phyloP scores from a whole-genome alignment of 2,329 filamentous ascomycete genomes.

The Ceratocystis huliohia region DNA sequence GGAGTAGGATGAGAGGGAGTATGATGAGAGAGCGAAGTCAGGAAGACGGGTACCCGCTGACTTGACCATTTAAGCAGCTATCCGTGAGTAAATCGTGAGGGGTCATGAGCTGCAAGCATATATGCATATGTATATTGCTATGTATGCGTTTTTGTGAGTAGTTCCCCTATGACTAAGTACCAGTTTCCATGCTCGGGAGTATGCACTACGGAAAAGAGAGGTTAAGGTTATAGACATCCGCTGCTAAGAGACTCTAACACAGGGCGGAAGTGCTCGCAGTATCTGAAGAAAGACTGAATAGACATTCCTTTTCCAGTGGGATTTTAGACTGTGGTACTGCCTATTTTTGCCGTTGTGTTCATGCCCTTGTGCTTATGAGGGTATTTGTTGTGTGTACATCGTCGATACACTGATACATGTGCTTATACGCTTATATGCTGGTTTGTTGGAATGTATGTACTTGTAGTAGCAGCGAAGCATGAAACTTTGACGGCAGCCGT shows the following conservation, averaged over 20 bases:
- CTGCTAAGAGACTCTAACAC: neutral
- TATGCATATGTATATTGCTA: neutral
- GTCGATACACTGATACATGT: neutral
- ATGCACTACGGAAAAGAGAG: no score
- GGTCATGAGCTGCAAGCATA: neutral
- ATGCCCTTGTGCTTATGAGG: neutral
- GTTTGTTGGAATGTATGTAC: no score
- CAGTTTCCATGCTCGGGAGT: no score
- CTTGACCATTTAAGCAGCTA: conserved; percentile 1
- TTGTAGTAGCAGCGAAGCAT: neutral
- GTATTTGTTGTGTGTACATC: no score
- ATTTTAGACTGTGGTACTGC: neutral
- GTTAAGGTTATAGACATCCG: neutral
- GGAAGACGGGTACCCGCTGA: neutral
- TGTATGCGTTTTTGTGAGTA: no score
- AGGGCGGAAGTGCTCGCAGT: neutral
- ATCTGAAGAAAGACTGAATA: neutral
- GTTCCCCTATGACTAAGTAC: no score
- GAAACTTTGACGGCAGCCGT: neutral
- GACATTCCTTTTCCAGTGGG: neutral
- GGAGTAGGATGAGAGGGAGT: neutral
- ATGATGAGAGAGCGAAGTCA: no score
- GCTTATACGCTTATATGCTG: no score
- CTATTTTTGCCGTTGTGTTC: neutral
- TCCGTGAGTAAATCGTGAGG: neutral